Evolutionary conservation across 306 rosid species (phyloP).

Genomic region (Cercis canadensis): DNA sequence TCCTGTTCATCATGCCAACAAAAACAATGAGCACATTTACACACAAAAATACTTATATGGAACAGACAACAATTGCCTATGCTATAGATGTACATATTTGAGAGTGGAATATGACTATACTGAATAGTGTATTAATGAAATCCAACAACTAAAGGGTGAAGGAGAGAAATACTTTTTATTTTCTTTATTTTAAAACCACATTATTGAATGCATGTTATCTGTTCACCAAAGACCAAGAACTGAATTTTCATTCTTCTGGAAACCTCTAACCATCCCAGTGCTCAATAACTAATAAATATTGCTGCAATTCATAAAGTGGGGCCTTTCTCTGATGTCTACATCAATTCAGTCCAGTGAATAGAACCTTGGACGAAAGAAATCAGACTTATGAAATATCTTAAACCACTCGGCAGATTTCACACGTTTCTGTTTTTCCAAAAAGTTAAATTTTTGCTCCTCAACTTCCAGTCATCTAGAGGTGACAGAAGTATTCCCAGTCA

Average conservation of each 20-base stretch:
- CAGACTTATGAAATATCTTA: neutral
- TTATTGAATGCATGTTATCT: neutral
- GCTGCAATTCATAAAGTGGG: neutral
- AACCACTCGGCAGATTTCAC: neutral
- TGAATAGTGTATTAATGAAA: too few species aligned
- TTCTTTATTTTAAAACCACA: conserved; percentile 3
- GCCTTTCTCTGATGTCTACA: neutral
- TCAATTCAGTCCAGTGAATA: neutral
- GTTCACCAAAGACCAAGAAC: neutral
- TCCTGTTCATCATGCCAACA: too few species aligned
- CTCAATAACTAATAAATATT: neutral
- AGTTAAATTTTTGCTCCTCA: too few species aligned
- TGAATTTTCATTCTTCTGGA: neutral
- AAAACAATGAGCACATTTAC: too few species aligned
- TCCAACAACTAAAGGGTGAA: too few species aligned
- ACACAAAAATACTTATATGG: neutral
- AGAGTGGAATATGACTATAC: conserved; percentile 16
- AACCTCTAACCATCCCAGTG: conserved; percentile 20
- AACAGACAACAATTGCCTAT: too few species aligned
- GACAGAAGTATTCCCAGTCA: neutral
- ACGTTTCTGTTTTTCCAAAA: neutral
- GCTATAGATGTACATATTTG: conserved; percentile 10
- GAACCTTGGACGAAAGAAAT: conserved; percentile 3
- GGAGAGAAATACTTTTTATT: conserved; percentile 3
- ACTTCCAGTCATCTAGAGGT: too few species aligned